A percentile compares a stretch with the other conserved stretches of the same genome.
phyloP scores from a whole-genome alignment of 139 green algal species.

The Closterium sp. region DNA sequence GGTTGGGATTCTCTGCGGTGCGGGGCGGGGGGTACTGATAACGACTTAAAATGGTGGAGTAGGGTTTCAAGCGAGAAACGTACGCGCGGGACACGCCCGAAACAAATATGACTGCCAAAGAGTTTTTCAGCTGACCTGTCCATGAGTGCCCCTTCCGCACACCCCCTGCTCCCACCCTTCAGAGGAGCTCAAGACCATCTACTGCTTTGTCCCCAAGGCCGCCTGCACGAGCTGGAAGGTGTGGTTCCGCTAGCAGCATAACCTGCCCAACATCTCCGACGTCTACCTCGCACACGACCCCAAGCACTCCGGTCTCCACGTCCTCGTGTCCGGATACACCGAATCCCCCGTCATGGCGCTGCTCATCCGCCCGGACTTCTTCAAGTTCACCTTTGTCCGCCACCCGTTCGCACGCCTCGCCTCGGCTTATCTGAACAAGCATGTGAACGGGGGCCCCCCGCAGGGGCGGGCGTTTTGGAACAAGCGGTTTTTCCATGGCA shows the following conservation, averaged over 20 bases:
- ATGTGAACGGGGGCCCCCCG: slow-evolving; percentile 21
- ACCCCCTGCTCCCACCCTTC: background rate
- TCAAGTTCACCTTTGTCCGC: slow-evolving; percentile 32
- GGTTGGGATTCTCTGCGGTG: no score
- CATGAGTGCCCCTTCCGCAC: background rate
- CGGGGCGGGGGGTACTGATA: no score
- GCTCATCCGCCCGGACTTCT: slow-evolving; percentile 19
- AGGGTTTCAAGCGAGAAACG: no score
- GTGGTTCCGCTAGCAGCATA: slow-evolving; percentile 3
- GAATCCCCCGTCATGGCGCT: slow-evolving; percentile 14
- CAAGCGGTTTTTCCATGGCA: background rate
- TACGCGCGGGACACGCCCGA: no score
- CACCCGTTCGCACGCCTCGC: slow-evolving; percentile 1
- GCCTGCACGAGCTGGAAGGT: slow-evolving; percentile 23
- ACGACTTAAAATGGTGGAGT: no score
- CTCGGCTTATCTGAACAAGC: slow-evolving; percentile 9
- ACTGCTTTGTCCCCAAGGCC: slow-evolving; percentile 18
- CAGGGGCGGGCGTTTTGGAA: slow-evolving; percentile 19
- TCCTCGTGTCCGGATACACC: background rate
- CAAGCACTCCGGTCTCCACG: background rate
- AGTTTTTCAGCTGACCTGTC: no score
- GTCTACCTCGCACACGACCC: background rate
- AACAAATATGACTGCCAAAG: no score
- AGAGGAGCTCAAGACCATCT: slow-evolving; percentile 9
- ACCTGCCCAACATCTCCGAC: background rate